Conservation (phyloP, 768 basidiomycete genomes). For the Rickenella mellea region DNA sequence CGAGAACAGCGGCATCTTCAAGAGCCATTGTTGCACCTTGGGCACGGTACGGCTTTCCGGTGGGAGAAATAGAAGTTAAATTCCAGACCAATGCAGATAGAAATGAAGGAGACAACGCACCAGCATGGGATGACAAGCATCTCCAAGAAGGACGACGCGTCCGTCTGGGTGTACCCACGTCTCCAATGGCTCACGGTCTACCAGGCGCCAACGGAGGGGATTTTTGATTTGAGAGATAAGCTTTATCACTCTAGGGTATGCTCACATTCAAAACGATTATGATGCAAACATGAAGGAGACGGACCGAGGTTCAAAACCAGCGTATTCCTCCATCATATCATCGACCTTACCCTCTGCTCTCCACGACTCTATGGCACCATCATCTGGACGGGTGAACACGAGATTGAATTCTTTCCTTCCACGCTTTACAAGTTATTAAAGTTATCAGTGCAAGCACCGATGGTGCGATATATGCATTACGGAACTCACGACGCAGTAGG, state of each 20-base stretch:
- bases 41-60: conserved; percentile 13
- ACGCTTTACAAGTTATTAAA: conserved; percentile 13
- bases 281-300: neutral
- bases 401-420: conserved; percentile 26
- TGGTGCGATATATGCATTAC: neutral
- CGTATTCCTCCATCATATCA: conserved; percentile 31
- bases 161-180: conserved; percentile 28
- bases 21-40: conserved; percentile 29
- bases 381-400: conserved; percentile 27
- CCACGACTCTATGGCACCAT: conserved; percentile 33
- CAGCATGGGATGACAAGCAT: conserved; percentile 35
- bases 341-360: conserved; percentile 31
- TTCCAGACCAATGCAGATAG: no score
- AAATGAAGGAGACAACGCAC: conserved; percentile 28
- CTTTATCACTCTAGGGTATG: conserved; percentile 22
- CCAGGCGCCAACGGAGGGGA: conserved; percentile 32
- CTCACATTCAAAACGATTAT: neutral
- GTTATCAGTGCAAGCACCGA: no score
- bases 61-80: conserved; percentile 25
- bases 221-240: conserved; percentile 24
- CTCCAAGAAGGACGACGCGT: conserved; percentile 27
- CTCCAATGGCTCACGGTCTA: conserved; percentile 30
- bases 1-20: conserved; percentile 41
- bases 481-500: conserved; percentile 31
- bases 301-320: conserved; percentile 31